Evolutionary conservation across 2,329 filamentous ascomycete genomes (phyloP).

Genomic region (Nothomitra cinnamomea): DNA sequence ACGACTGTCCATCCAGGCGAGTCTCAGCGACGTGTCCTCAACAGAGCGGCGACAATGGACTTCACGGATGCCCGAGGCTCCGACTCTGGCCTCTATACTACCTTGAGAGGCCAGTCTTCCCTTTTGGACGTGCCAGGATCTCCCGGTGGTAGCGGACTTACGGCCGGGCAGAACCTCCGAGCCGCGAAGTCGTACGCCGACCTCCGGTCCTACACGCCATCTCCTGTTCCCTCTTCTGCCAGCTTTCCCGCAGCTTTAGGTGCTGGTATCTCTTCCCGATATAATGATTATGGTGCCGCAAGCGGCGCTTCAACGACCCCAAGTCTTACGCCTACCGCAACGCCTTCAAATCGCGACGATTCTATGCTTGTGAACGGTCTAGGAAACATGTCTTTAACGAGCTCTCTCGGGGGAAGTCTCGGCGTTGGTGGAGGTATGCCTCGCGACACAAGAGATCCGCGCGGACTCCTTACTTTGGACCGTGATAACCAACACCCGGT

Average conservation of each 20-base stretch:
- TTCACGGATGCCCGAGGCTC: slow-evolving; percentile 71
- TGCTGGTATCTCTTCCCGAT: slow-evolving; percentile 43
- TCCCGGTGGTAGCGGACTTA: slow-evolving; percentile 37
- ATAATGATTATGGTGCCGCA: slow-evolving; percentile 39
- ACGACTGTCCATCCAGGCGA: slow-evolving; percentile 51
- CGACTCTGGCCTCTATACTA: slow-evolving; percentile 53
- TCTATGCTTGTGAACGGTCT: slow-evolving; percentile 45
- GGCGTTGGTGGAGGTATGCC: slow-evolving; percentile 12
- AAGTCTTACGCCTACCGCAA: slow-evolving; percentile 43
- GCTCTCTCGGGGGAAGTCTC: slow-evolving; percentile 30
- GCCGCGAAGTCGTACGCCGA: slow-evolving; percentile 96
- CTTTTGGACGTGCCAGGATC: slow-evolving; percentile 82
- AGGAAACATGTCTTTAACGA: slow-evolving; percentile 28
- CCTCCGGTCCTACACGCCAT: slow-evolving; percentile 84
- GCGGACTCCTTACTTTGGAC: slow-evolving; percentile 12
- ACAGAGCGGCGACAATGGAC: slow-evolving; percentile 91
- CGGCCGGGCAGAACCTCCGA: slow-evolving; percentile 62
- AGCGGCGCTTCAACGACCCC: slow-evolving; percentile 47
- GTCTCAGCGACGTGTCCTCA: slow-evolving; percentile 66
- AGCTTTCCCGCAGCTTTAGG: slow-evolving; percentile 61
- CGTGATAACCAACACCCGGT: slow-evolving; percentile 5
- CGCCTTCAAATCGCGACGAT: slow-evolving; percentile 31
- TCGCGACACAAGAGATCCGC: slow-evolving; percentile 15
- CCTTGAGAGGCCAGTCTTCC: slow-evolving; percentile 61
- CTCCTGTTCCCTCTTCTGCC: slow-evolving; percentile 74